These are phyloP conservation scores for Lasiodiplodia sp. DNA, from an alignment of 2,329 filamentous ascomycete species.

Conservation along the genomic window DNA sequence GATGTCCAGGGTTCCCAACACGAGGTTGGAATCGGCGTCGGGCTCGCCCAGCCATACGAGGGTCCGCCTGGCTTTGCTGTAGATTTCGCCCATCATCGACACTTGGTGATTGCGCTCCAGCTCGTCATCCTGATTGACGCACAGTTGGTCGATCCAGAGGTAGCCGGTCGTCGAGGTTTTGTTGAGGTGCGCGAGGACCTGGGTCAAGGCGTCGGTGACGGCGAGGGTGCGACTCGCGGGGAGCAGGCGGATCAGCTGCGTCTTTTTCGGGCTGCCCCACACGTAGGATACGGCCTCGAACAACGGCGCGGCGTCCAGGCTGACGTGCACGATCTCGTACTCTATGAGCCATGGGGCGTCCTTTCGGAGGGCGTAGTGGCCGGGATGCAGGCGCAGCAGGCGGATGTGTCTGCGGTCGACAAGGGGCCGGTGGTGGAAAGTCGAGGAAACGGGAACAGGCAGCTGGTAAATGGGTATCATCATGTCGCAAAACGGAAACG, in stretches of 20 bases:
- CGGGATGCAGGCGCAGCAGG: conserved; percentile 6
- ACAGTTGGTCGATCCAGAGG: conserved; percentile 32
- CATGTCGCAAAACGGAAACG: conserved; percentile 8
- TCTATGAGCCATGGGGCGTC: conserved; percentile 21
- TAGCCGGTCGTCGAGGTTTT: conserved; percentile 19
- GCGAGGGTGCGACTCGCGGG: conserved; percentile 21
- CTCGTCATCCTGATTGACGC: conserved; percentile 32
- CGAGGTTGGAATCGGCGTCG: conserved; percentile 29
- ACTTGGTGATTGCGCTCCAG: conserved; percentile 30
- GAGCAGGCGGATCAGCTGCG: conserved; percentile 8
- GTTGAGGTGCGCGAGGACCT: conserved; percentile 22
- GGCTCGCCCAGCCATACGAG: conserved; percentile 33
- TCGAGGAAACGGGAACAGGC: conserved; percentile 3
- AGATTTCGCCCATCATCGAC: conserved; percentile 28
- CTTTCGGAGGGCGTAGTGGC: not conserved
- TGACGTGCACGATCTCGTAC: conserved; percentile 7
- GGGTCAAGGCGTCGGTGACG: conserved; percentile 24
- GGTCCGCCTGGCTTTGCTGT: conserved; percentile 7
- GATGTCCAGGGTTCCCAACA: conserved; percentile 30
- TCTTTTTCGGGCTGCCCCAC: conserved; percentile 30
- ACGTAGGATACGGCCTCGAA: conserved; percentile 33
- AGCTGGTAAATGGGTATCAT: conserved; percentile 25
- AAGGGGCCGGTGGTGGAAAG: conserved; percentile 3
- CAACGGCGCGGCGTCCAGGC: not conserved
- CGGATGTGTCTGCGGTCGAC: not conserved